These are phyloP conservation scores for Russula sp. DNA, from an alignment of 768 basidiomycete species.

Conservation along the genomic window DNA sequence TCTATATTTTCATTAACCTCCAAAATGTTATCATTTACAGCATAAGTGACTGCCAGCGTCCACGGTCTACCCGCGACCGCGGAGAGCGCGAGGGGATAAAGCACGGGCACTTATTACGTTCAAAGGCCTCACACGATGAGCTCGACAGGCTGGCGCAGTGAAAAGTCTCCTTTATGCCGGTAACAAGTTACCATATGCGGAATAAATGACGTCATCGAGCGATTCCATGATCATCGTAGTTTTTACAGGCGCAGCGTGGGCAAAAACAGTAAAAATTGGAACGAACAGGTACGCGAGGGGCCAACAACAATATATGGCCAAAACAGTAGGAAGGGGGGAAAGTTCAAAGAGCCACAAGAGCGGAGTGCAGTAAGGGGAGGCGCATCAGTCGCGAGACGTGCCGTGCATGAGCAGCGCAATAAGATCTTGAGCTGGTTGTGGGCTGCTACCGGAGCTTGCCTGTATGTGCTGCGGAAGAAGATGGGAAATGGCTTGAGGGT, in stretches of 20 bases:
- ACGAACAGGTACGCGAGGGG: conserved; percentile 17
- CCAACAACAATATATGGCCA: conserved; percentile 22
- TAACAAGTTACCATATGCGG: conserved; percentile 18
- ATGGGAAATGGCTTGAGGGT: conserved; percentile 54
- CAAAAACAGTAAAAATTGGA: conserved; percentile 1
- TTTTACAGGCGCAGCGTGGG: conserved; percentile 19
- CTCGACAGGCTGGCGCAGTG: conserved; percentile 12
- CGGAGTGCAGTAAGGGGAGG: neutral
- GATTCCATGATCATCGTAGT: conserved; percentile 7
- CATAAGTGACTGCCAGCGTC: neutral
- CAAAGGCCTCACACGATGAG: conserved; percentile 14
- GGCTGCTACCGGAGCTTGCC: conserved; percentile 47
- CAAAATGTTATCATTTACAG: conserved; percentile 4
- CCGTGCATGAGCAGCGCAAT: conserved; percentile 84
- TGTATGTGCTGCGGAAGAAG: conserved; percentile 57
- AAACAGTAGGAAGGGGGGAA: conserved; percentile 1
- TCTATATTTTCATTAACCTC: neutral
- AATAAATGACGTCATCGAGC: conserved; percentile 26
- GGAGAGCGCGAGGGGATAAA: conserved; percentile 11
- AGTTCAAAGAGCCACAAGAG: conserved; percentile 11
- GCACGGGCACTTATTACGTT: conserved; percentile 13
- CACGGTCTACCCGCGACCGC: conserved; percentile 4
- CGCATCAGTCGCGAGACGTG: conserved; percentile 55
- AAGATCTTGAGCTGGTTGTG: conserved; percentile 65
- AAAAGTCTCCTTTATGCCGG: conserved; percentile 25